phyloP scores from a whole-genome alignment of 148 eudicot species.

The Amaranthus palmeri region DNA sequence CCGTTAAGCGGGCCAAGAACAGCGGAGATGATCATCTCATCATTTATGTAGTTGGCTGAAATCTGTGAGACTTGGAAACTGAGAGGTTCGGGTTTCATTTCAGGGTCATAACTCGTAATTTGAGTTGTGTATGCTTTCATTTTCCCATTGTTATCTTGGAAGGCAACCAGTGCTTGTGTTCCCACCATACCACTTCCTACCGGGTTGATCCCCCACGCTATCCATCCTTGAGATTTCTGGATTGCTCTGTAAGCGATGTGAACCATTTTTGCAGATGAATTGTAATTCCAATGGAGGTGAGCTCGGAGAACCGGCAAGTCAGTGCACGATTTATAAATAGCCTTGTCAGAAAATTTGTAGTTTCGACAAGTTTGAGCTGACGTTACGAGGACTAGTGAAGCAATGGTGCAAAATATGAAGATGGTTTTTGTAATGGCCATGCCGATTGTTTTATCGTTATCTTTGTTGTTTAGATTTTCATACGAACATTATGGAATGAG shows the following conservation, averaged over 20 bases:
- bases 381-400: constrained; percentile 20
- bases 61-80: constrained; percentile 43
- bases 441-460: not conserved
- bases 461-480: not conserved
- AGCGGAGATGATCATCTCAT: constrained; percentile 53
- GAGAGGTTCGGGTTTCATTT: constrained; percentile 36
- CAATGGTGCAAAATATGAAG: constrained; percentile 13
- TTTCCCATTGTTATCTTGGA: constrained; percentile 31
- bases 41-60: constrained; percentile 36
- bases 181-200: constrained; percentile 45
- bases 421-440: constrained; percentile 24
- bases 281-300: constrained; percentile 49
- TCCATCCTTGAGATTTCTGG: constrained; percentile 46
- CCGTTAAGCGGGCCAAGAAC: constrained; percentile 38
- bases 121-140: constrained; percentile 41
- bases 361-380: constrained; percentile 38
- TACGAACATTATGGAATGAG: not conserved
- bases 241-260: constrained; percentile 46
- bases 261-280: constrained; percentile 22
- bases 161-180: constrained; percentile 56
- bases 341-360: constrained; percentile 30
- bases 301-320: constrained; percentile 42
- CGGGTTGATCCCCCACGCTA: constrained; percentile 62
- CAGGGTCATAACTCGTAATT: constrained; percentile 38
- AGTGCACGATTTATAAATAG: constrained; percentile 30